These are phyloP conservation scores for Brassica carinata DNA, from an alignment of 345 rosid species.

Conservation along the genomic window DNA sequence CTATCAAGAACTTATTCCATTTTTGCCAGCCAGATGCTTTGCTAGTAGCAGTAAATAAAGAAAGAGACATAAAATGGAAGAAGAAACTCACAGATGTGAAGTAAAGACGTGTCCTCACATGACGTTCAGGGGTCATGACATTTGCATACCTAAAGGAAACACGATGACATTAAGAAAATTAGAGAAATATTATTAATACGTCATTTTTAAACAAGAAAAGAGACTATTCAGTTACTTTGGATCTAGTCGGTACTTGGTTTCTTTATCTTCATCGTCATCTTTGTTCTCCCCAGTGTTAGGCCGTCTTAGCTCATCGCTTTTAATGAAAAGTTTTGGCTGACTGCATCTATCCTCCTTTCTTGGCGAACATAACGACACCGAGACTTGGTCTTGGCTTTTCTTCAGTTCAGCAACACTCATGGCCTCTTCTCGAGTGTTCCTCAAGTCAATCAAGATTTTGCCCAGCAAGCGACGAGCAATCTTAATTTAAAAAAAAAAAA, in stretches of 20 bases:
- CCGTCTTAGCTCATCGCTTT: constrained; percentile 67
- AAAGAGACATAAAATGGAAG: background rate
- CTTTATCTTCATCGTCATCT: constrained; percentile 94
- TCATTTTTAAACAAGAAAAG: background rate
- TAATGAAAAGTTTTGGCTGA: constrained; percentile 53
- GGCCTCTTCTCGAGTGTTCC: constrained; percentile 99
- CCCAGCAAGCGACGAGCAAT: constrained; percentile 96
- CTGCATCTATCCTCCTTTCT: constrained; percentile 59
- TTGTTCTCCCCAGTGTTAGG: constrained; percentile 75
- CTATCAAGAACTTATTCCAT: no score
- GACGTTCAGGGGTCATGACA: constrained; percentile 98
- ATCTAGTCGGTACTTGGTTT: constrained; percentile 93
- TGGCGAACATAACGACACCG: constrained; percentile 43
- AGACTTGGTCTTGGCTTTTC: constrained; percentile 66
- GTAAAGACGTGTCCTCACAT: constrained; percentile 95
- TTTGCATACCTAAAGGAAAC: constrained; percentile 81
- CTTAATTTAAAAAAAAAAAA: constrained; percentile 37
- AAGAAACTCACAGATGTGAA: constrained; percentile 87
- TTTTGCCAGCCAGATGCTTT: no score
- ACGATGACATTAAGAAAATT: constrained; percentile 7
- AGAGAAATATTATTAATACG: background rate
- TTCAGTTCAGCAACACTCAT: constrained; percentile 82
- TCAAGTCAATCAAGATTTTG: constrained; percentile 89
- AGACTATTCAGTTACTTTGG: constrained; percentile 59
- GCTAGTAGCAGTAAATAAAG: no score